Percentiles rank a stretch among this genome's conserved stretches.
Conservation (phyloP, 441 rosid genomes). For the Croton laevigatus region DNA sequence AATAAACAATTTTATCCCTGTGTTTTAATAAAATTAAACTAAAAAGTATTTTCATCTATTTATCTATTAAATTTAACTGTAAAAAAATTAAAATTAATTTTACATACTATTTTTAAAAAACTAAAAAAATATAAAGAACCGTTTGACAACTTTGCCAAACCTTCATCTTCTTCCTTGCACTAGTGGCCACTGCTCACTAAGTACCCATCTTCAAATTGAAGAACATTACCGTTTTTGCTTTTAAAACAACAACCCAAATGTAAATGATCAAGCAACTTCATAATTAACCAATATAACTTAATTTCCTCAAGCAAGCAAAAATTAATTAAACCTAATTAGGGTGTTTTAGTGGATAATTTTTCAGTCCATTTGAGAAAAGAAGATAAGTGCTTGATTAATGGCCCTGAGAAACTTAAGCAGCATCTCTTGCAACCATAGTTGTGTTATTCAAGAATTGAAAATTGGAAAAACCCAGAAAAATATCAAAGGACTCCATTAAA, state of each 20-base stretch:
- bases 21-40: too few relatives aligned
- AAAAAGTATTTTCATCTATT: too few relatives aligned
- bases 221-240: conserved; percentile 63
- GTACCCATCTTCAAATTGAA: conserved; percentile 89
- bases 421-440: too few relatives aligned
- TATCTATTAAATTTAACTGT: too few relatives aligned
- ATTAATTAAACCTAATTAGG: conserved; percentile 71
- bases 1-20: too few relatives aligned
- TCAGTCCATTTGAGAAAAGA: conserved; percentile 77
- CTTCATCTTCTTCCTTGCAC: too few relatives aligned
- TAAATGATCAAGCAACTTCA: conserved; percentile 4
- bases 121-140: too few relatives aligned
- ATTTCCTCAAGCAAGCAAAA: neutral
- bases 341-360: conserved; percentile 54
- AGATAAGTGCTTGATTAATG: conserved; percentile 70
- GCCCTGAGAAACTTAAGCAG: conserved; percentile 37
- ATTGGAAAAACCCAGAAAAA: neutral
- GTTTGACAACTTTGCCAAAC: too few relatives aligned
- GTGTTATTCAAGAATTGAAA: neutral
- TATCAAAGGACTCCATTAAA: neutral
- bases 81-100: too few relatives aligned
- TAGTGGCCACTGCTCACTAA: too few relatives aligned
- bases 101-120: too few relatives aligned
- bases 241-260: conserved; percentile 6
- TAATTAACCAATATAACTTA: neutral